Evolutionary conservation across 139 green algal species (phyloP).

Genomic region (Volvox reticuliferus): DNA sequence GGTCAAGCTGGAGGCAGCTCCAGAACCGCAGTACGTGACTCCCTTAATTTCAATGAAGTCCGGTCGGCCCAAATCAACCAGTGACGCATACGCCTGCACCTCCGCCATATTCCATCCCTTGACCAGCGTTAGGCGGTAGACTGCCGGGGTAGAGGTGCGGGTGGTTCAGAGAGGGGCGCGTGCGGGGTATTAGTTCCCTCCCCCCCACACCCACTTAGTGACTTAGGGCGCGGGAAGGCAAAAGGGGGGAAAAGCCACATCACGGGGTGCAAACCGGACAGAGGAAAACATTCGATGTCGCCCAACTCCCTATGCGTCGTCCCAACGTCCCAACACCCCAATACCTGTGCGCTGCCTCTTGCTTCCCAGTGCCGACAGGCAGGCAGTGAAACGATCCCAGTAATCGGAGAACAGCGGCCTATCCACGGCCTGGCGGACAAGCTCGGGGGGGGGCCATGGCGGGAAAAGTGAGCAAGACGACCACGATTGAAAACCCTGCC

Average conservation of each 20-base stretch:
- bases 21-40: slow-evolving; percentile 86
- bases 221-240: too few species aligned
- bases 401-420: slow-evolving; percentile 86
- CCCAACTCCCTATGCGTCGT: neutral
- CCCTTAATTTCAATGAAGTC: slow-evolving; percentile 93
- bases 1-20: slow-evolving; percentile 71
- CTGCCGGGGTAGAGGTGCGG: neutral
- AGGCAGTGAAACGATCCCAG: slow-evolving; percentile 86
- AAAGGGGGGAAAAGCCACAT: too few species aligned
- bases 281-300: too few species aligned
- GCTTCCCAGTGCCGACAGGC: slow-evolving; percentile 67
- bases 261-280: too few species aligned
- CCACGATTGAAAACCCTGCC: too few species aligned
- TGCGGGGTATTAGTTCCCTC: neutral
- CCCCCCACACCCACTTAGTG: neutral
- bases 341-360: slow-evolving; percentile 81
- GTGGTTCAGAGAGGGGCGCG: too few species aligned
- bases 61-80: slow-evolving; percentile 69
- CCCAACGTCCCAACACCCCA: neutral
- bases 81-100: slow-evolving; percentile 72
- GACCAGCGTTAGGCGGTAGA: slow-evolving; percentile 80
- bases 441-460: neutral
- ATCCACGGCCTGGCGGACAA: slow-evolving; percentile 69
- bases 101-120: slow-evolving; percentile 88
- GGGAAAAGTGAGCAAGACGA: neutral